A percentile compares a stretch with the other conserved stretches of the same genome.
These are phyloP conservation scores for Cutaneotrichosporon spelunceum DNA, from an alignment of 1,284 basidiomycete genomes.

Conservation along the genomic window DNA sequence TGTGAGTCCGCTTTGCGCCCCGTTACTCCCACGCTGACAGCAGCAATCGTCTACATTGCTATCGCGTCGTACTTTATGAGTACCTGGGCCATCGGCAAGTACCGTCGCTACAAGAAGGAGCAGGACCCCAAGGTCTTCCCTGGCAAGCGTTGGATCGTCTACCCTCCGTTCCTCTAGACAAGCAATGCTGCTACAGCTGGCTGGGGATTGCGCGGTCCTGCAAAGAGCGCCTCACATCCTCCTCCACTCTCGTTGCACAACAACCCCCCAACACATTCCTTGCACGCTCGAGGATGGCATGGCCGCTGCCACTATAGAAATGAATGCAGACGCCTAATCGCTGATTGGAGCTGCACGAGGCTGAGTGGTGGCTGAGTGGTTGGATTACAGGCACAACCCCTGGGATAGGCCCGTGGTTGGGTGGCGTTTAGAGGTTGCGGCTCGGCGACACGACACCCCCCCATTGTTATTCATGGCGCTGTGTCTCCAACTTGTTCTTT, in stretches of 20 bases:
- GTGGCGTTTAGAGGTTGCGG: neutral
- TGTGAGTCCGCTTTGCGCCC: conserved; percentile 60
- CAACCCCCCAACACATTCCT: neutral
- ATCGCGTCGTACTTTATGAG: conserved; percentile 73
- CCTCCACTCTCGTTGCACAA: neutral
- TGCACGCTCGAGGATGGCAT: neutral
- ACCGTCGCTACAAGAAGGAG: conserved; percentile 84
- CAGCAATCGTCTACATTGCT: conserved; percentile 69
- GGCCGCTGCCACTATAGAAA: neutral
- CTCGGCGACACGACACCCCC: neutral
- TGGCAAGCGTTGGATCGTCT: conserved; percentile 42
- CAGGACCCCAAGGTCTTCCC: conserved; percentile 67
- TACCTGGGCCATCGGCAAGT: conserved; percentile 89
- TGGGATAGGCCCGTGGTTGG: neutral
- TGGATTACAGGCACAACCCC: neutral
- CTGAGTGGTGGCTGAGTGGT: too few relatives aligned
- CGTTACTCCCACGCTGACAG: neutral
- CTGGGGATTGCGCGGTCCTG: neutral
- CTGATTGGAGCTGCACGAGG: neutral
- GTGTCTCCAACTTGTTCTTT: neutral
- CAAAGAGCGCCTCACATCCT: neutral
- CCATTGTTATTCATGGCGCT: neutral
- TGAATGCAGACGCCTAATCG: neutral
- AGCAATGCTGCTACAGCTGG: neutral
- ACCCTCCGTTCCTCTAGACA: conserved; percentile 13